Evolutionary conservation across 768 basidiomycete species (phyloP).

Genomic region (Mycena polygramma): DNA sequence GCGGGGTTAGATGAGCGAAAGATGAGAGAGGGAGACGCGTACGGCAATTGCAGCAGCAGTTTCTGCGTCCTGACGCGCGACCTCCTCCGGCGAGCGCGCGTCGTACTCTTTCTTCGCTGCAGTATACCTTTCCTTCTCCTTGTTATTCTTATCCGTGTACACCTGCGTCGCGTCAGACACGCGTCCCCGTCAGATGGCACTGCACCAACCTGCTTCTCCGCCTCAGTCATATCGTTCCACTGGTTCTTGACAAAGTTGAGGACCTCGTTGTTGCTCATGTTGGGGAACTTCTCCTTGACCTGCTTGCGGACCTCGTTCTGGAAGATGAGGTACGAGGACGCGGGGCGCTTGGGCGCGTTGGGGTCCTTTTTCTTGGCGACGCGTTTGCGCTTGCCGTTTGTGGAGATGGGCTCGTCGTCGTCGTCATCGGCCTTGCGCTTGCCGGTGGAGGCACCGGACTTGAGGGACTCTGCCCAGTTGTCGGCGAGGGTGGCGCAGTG

Average conservation of each 20-base stretch:
- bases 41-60: slow-evolving; percentile 56
- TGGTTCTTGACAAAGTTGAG: slow-evolving; percentile 76
- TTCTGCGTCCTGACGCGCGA: slow-evolving; percentile 60
- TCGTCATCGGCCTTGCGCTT: slow-evolving; percentile 69
- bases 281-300: slow-evolving; percentile 75
- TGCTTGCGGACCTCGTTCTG: slow-evolving; percentile 90
- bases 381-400: slow-evolving; percentile 67
- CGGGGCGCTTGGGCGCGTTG: slow-evolving; percentile 93
- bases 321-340: slow-evolving; percentile 93
- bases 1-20: background rate
- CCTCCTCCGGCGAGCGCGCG: slow-evolving; percentile 62
- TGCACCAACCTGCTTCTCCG: slow-evolving; percentile 79
- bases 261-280: slow-evolving; percentile 78
- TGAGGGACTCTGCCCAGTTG: slow-evolving; percentile 65
- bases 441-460: slow-evolving; percentile 48
- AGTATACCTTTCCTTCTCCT: slow-evolving; percentile 75
- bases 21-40: slow-evolving; percentile 30
- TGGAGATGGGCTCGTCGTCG: slow-evolving; percentile 46
- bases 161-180: slow-evolving; percentile 53
- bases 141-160: slow-evolving; percentile 66
- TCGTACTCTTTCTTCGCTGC: slow-evolving; percentile 77
- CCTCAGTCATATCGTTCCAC: slow-evolving; percentile 78
- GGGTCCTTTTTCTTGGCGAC: slow-evolving; percentile 86
- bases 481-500: slow-evolving; percentile 73
- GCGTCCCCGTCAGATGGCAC: slow-evolving; percentile 20